Conservation (phyloP, 345 rosid species). For the Linum usitatissimum region DNA sequence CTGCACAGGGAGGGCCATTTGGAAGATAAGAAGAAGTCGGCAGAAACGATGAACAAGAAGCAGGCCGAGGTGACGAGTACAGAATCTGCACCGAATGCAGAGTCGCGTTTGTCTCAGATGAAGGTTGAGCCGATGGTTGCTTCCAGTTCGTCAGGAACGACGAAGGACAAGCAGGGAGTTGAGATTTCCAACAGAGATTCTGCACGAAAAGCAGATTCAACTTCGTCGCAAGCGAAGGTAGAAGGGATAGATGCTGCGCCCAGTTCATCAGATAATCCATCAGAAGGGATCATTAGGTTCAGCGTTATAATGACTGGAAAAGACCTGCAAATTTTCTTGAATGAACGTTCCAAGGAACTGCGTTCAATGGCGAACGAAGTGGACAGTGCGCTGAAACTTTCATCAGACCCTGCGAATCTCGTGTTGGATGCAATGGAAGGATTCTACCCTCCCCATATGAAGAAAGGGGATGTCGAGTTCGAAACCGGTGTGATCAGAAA, state of each 20-base stretch:
- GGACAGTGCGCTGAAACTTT: conserved; percentile 13
- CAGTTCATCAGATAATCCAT: neutral
- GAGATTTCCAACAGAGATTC: conserved; percentile 11
- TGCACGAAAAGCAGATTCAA: conserved; percentile 13
- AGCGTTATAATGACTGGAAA: conserved; percentile 22
- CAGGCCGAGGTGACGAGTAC: neutral
- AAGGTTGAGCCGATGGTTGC: conserved; percentile 14
- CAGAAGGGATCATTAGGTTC: conserved; percentile 7
- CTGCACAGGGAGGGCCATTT: conserved; percentile 6
- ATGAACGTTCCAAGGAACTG: conserved; percentile 26
- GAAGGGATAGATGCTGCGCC: conserved; percentile 11
- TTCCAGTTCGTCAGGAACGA: neutral
- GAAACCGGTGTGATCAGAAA: conserved; percentile 25
- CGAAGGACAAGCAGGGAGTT: neutral
- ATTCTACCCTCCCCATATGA: conserved; percentile 28
- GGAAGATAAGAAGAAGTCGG: conserved; percentile 12
- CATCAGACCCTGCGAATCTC: conserved; percentile 46
- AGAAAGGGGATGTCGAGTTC: conserved; percentile 16
- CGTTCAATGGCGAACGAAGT: conserved; percentile 25
- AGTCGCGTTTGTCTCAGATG: conserved; percentile 9
- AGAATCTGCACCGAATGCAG: conserved; percentile 12
- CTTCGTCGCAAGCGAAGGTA: conserved; percentile 12
- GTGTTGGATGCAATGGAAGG: conserved; percentile 47
- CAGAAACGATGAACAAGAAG: neutral
- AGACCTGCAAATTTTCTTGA: conserved; percentile 38